Conservation (phyloP, 202 grass and related monocot species). For the Eragrostis tef region DNA sequence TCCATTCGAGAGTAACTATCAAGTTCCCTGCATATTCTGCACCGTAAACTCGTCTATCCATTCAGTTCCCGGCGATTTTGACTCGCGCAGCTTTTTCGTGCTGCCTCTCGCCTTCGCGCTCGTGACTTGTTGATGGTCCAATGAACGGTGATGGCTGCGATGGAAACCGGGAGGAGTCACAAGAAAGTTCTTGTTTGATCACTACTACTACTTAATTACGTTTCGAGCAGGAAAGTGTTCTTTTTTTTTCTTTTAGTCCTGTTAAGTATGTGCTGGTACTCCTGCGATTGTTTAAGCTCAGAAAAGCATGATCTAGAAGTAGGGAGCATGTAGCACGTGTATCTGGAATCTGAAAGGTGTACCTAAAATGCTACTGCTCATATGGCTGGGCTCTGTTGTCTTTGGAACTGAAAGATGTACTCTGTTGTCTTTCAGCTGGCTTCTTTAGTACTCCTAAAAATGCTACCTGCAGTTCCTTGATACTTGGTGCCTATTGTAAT, state of each 20-base stretch:
- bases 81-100: neutral
- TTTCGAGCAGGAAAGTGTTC: neutral
- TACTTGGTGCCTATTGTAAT: too few species aligned
- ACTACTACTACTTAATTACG: neutral
- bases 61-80: constrained; percentile 4
- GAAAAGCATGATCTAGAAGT: neutral
- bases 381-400: too few species aligned
- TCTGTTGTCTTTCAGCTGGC: too few species aligned
- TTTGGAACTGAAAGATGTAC: too few species aligned
- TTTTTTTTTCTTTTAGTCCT: neutral
- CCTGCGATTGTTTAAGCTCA: neutral
- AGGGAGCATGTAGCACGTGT: constrained; percentile 8
- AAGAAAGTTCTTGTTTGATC: constrained; percentile 28
- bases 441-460: too few species aligned
- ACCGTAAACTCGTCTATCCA: neutral
- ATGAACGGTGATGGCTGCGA: neutral
- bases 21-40: neutral
- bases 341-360: neutral
- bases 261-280: neutral
- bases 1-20: neutral
- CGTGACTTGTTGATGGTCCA: neutral
- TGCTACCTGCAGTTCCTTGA: too few species aligned
- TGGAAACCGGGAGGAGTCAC: neutral
- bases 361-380: neutral
- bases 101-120: neutral